A percentile compares a stretch with the other conserved stretches of the same genome.
phyloP scores from a whole-genome alignment of 139 green algal species.

The Penium margaritaceum region DNA sequence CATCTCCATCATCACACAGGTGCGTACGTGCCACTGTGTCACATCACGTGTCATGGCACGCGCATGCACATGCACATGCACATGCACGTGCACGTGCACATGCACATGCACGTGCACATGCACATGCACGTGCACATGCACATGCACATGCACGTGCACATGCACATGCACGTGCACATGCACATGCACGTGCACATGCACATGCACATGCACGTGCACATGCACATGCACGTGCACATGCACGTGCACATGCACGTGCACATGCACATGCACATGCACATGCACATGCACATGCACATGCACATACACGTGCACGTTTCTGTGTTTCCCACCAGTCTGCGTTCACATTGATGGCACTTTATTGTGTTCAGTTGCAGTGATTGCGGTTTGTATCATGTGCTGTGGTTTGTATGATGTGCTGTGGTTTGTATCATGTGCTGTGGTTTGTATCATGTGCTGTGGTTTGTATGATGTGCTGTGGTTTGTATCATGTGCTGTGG shows the following conservation, averaged over 20 bases:
- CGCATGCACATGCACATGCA: background rate
- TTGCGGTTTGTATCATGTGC: too few species aligned
- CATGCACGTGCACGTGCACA: background rate
- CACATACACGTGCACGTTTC: background rate
- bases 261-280: background rate
- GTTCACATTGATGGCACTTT: too few species aligned
- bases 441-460: too few species aligned
- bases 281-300: background rate
- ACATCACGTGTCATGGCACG: too few species aligned
- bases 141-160: background rate
- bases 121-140: background rate
- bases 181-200: background rate
- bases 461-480: too few species aligned
- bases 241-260: background rate
- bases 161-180: background rate
- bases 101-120: background rate
- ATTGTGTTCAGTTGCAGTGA: too few species aligned
- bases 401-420: too few species aligned
- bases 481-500: too few species aligned
- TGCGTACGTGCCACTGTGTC: too few species aligned
- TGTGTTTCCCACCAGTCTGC: too few species aligned
- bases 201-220: background rate
- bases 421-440: too few species aligned
- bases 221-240: background rate
- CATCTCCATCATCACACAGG: constrained; percentile 75